A percentile compares a stretch with the other conserved stretches of the same genome.
Conservation (phyloP, 2,329 filamentous ascomycete genomes). For the Amauroascus verrucosus region DNA sequence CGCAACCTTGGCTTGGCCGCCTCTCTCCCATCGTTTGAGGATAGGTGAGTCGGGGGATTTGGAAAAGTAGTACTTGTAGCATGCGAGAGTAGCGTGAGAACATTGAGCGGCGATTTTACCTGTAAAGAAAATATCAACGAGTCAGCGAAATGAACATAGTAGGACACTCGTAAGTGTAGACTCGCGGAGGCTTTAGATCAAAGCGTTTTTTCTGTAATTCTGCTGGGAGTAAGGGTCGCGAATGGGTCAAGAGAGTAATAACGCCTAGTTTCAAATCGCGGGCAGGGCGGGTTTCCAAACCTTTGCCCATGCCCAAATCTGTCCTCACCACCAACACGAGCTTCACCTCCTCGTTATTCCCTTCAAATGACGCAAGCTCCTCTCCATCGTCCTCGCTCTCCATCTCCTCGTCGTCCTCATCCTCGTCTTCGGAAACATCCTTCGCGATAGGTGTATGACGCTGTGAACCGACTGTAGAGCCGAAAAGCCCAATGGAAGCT, state of each 20-base stretch:
- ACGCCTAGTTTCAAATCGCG: background rate
- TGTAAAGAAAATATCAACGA: slow-evolving; percentile 28
- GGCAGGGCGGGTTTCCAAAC: slow-evolving; percentile 39
- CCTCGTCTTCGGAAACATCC: slow-evolving; percentile 24
- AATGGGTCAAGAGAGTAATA: too few species aligned
- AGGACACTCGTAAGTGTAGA: too few species aligned
- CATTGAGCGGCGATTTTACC: slow-evolving; percentile 96
- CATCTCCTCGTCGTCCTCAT: slow-evolving; percentile 39
- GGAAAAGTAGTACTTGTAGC: slow-evolving; percentile 72
- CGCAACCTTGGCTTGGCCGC: slow-evolving; percentile 87
- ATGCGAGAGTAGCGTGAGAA: slow-evolving; percentile 90
- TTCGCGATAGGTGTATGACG: slow-evolving; percentile 27
- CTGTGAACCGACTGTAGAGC: slow-evolving; percentile 32
- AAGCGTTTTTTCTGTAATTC: too few species aligned
- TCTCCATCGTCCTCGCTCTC: slow-evolving; percentile 53
- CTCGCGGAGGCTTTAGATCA: too few species aligned
- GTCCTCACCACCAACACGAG: slow-evolving; percentile 84
- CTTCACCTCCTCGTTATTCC: slow-evolving; percentile 74
- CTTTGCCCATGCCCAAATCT: slow-evolving; percentile 95
- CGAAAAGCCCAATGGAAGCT: slow-evolving; percentile 62
- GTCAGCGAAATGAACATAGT: background rate
- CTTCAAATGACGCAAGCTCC: slow-evolving; percentile 40
- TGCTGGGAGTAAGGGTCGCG: too few species aligned
- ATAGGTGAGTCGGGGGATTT: slow-evolving; percentile 48
- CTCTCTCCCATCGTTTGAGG: slow-evolving; percentile 72